These are phyloP conservation scores for Senecio squalidus DNA, from an alignment of 140 eudicot species.

Conservation along the genomic window DNA sequence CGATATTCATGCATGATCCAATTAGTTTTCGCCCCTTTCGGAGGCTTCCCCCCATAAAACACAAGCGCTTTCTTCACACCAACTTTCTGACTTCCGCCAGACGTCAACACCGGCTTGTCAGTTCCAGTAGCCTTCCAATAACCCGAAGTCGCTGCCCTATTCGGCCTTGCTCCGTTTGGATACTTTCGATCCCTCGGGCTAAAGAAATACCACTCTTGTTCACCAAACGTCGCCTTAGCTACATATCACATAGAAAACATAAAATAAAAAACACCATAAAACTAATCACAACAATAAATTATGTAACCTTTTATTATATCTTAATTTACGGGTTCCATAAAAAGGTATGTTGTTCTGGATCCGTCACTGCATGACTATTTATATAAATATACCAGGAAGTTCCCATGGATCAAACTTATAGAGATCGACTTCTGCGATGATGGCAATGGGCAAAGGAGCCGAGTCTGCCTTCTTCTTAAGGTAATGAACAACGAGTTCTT, in stretches of 20 bases:
- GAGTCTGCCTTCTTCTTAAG: slow-evolving; percentile 74
- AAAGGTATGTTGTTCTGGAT: no score
- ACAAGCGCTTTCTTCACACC: slow-evolving; percentile 92
- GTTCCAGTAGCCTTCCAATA: slow-evolving; percentile 97
- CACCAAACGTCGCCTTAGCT: slow-evolving; percentile 91
- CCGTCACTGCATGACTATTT: no score
- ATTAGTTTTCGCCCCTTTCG: slow-evolving; percentile 78
- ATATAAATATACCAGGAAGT: slow-evolving; percentile 53
- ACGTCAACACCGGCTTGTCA: slow-evolving; percentile 75
- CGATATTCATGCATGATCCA: slow-evolving; percentile 99
- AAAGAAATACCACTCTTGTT: slow-evolving; percentile 92
- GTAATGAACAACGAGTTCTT: slow-evolving; percentile 86
- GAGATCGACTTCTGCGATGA: slow-evolving; percentile 86
- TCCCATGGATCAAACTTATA: slow-evolving; percentile 96
- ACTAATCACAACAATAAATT: background rate
- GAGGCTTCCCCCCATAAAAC: slow-evolving; percentile 89
- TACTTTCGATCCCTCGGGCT: slow-evolving; percentile 88
- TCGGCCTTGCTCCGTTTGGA: slow-evolving; percentile 91
- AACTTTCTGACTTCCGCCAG: slow-evolving; percentile 78
- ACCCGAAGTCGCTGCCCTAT: slow-evolving; percentile 87
- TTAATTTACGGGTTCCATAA: no score
- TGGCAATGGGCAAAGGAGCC: slow-evolving; percentile 68
- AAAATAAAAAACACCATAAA: background rate
- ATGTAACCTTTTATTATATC: background rate
- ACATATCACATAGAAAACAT: background rate